A percentile compares a stretch with the other conserved stretches of the same genome.
Conservation (phyloP, 495 filamentous ascomycete species). For the Poronia punctata region DNA sequence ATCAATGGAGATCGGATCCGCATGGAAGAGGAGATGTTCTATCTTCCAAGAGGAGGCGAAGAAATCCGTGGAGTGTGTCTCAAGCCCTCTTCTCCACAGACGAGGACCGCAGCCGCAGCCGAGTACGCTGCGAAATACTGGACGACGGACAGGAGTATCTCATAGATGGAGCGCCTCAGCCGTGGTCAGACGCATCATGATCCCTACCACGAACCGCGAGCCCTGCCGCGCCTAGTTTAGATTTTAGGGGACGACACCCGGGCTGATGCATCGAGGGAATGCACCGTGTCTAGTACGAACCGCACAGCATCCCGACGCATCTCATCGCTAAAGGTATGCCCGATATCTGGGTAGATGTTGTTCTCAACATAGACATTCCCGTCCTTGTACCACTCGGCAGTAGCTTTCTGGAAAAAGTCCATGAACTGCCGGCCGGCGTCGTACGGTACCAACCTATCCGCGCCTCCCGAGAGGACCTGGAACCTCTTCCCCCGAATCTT, state of each 20-base stretch:
- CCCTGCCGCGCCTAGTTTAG: conserved; percentile 3
- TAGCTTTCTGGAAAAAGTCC: conserved; percentile 57
- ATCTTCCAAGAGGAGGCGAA: conserved; percentile 37
- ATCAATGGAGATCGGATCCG: conserved; percentile 43
- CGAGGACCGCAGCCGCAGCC: conserved; percentile 29
- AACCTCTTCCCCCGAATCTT: conserved; percentile 66
- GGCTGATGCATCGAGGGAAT: conserved; percentile 13
- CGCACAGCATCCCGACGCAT: conserved; percentile 68
- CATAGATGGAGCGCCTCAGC: conserved; percentile 22
- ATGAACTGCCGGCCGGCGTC: conserved; percentile 61
- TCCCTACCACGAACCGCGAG: neutral
- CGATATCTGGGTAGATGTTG: conserved; percentile 62
- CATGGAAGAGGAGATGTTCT: conserved; percentile 40
- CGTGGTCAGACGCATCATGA: conserved; percentile 22
- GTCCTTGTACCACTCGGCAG: conserved; percentile 51
- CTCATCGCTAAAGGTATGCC: conserved; percentile 61
- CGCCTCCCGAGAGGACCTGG: conserved; percentile 65
- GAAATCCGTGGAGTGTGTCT: conserved; percentile 41
- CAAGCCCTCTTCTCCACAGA: conserved; percentile 33
- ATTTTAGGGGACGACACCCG: conserved; percentile 13
- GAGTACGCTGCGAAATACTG: conserved; percentile 20
- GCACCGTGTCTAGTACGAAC: conserved; percentile 53
- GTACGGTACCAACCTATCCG: conserved; percentile 83
- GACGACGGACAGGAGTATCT: conserved; percentile 27
- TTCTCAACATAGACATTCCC: conserved; percentile 59